Evolutionary conservation across 2,329 filamentous ascomycete genomes (phyloP).

Genomic region (Penicillium verrucosum): DNA sequence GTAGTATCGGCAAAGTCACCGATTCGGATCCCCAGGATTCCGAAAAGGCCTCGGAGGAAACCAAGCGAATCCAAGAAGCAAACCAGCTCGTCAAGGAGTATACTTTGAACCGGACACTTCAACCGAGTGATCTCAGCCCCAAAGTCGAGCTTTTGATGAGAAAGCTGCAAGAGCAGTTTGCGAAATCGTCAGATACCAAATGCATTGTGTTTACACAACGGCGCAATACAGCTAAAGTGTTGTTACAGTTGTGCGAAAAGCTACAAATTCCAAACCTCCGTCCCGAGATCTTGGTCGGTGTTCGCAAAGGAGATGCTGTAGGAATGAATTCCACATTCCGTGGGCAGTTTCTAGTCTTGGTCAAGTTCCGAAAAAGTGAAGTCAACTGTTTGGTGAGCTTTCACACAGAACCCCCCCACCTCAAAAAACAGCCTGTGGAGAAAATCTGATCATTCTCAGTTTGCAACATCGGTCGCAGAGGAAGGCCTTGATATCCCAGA

Average conservation of each 20-base stretch:
- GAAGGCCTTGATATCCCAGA: slow-evolving; percentile 65
- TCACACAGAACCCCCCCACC: no score
- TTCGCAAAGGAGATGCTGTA: slow-evolving; percentile 49
- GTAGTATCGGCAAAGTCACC: slow-evolving; percentile 30
- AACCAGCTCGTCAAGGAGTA: slow-evolving; percentile 55
- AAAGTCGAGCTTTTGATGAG: slow-evolving; percentile 66
- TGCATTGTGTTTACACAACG: slow-evolving; percentile 88
- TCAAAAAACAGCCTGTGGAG: neutral
- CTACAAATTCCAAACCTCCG: slow-evolving; percentile 59
- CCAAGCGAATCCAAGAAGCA: slow-evolving; percentile 58
- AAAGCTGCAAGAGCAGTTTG: slow-evolving; percentile 63
- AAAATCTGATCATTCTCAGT: slow-evolving; percentile 29
- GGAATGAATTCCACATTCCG: slow-evolving; percentile 66
- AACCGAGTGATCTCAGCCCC: slow-evolving; percentile 57
- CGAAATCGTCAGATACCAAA: slow-evolving; percentile 54
- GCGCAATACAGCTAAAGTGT: slow-evolving; percentile 70
- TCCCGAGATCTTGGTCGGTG: slow-evolving; percentile 63
- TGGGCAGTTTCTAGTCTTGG: slow-evolving; percentile 70
- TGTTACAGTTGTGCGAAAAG: slow-evolving; percentile 64
- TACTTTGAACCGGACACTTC: slow-evolving; percentile 41
- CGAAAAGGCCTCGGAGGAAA: slow-evolving; percentile 51
- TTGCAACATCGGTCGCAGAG: slow-evolving; percentile 63
- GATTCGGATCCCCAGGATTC: slow-evolving; percentile 11
- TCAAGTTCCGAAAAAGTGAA: slow-evolving; percentile 55
- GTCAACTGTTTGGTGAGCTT: slow-evolving; percentile 15